Conservation (phyloP, 176 grass and related monocot species). For the Rhipidocladum racemiflorum region DNA sequence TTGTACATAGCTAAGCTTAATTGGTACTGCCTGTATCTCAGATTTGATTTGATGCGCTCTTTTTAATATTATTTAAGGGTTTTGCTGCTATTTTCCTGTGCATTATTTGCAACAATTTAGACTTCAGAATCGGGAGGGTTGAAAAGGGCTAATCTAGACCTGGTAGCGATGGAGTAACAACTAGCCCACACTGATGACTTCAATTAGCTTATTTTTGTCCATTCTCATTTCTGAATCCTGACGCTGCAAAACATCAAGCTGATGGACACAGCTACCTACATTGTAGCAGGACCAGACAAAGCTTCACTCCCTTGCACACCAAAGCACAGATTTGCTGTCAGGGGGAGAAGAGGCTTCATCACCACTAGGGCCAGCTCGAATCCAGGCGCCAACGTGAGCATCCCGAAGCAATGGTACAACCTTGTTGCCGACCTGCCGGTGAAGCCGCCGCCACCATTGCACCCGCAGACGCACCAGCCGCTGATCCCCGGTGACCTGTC, state of each 20-base stretch:
- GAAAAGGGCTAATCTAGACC: neutral
- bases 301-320: neutral
- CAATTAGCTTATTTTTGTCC: neutral
- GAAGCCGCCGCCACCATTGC: constrained; percentile 75
- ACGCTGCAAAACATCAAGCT: neutral
- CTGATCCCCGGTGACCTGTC: constrained; percentile 63
- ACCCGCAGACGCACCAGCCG: constrained; percentile 78
- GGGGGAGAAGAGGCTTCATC: neutral
- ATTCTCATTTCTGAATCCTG: neutral
- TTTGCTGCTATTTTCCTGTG: no score
- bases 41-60: neutral
- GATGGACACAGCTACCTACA: neutral
- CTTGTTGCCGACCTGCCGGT: constrained; percentile 78
- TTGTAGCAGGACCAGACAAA: neutral
- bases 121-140: neutral
- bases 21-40: neutral
- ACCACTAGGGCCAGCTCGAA: constrained; percentile 26
- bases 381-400: constrained; percentile 41
- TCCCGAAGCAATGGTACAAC: constrained; percentile 97
- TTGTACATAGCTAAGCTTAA: neutral
- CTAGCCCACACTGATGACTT: neutral
- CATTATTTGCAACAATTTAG: neutral
- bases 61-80: neutral
- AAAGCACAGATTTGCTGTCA: neutral
- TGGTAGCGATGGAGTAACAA: neutral